Conservation (phyloP, 164 flowering plant genomes). For the Aristolochia contorta region DNA sequence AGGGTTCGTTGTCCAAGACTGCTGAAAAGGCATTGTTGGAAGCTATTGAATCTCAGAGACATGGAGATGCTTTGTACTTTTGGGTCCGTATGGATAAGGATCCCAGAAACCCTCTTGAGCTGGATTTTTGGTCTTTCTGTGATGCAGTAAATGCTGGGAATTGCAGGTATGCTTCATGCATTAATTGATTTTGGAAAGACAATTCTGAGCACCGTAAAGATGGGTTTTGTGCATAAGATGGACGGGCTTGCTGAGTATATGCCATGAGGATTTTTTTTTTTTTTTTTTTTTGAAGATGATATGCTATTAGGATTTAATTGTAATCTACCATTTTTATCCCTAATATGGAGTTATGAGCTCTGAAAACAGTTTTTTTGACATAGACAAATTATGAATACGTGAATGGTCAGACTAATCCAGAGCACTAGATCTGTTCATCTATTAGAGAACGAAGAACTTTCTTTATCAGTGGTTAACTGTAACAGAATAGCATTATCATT, state of each 20-base stretch:
- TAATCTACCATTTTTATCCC: no score
- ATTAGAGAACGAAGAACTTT: background rate
- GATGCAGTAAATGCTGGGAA: conserved; percentile 96
- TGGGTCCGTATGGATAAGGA: conserved; percentile 90
- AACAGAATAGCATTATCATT: background rate
- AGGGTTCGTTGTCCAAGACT: conserved; percentile 56
- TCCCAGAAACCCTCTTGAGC: conserved; percentile 50
- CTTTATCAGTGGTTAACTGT: background rate
- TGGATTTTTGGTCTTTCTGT: conserved; percentile 93
- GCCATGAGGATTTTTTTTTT: no score
- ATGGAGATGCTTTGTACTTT: conserved; percentile 90
- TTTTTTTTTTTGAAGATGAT: no score
- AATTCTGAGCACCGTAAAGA: no score
- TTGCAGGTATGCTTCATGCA: conserved; percentile 49
- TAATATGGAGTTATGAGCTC: no score
- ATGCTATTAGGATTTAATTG: no score
- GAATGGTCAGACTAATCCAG: no score
- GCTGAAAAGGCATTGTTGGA: conserved; percentile 63
- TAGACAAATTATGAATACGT: no score
- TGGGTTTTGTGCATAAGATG: no score
- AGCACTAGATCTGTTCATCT: no score
- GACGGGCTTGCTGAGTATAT: no score
- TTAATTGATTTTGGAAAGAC: background rate
- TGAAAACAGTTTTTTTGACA: no score
- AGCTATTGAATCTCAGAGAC: conserved; percentile 46